phyloP scores from a whole-genome alignment of 2,329 filamentous ascomycete species.

The Aspergillus udagawae region DNA sequence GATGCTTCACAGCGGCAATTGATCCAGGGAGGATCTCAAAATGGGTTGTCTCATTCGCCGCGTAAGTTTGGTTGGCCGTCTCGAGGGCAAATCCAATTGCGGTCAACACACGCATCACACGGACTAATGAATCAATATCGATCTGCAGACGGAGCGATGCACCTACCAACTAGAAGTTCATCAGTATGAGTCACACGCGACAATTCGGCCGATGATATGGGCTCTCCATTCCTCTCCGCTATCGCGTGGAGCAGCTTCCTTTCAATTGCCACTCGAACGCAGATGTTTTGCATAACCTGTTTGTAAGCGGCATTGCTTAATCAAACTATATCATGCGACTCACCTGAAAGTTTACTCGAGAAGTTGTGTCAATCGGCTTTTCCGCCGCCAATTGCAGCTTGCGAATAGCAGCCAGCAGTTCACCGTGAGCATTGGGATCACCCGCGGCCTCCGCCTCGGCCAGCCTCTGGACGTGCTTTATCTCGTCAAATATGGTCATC shows the following conservation, averaged over 20 bases:
- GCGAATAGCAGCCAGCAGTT: conserved; percentile 11
- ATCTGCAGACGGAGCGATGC: background rate
- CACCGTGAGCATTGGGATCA: conserved; percentile 8
- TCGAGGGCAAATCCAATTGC: conserved; percentile 15
- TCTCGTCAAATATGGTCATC: conserved; percentile 6
- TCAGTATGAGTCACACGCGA: conserved; percentile 7
- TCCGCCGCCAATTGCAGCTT: conserved; percentile 12
- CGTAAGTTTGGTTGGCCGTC: conserved; percentile 13
- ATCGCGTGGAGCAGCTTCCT: conserved; percentile 8
- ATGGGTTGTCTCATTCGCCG: conserved; percentile 13
- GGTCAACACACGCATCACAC: conserved; percentile 16
- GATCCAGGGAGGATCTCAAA: conserved; percentile 15
- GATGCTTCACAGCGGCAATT: conserved; percentile 14
- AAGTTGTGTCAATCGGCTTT: conserved; percentile 14
- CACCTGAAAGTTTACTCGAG: conserved; percentile 14
- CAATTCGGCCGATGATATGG: conserved; percentile 8
- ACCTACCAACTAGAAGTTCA: conserved; percentile 9
- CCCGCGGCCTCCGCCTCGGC: conserved; percentile 6
- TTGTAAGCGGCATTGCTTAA: background rate
- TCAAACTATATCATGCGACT: background rate
- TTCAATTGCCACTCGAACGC: conserved; percentile 10
- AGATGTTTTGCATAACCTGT: conserved; percentile 18
- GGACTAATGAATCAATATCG: conserved; percentile 2
- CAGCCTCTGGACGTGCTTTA: conserved; percentile 6
- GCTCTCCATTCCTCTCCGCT: background rate